phyloP scores from a whole-genome alignment of 805 yeast species.

The Candida methanosorbosa region DNA sequence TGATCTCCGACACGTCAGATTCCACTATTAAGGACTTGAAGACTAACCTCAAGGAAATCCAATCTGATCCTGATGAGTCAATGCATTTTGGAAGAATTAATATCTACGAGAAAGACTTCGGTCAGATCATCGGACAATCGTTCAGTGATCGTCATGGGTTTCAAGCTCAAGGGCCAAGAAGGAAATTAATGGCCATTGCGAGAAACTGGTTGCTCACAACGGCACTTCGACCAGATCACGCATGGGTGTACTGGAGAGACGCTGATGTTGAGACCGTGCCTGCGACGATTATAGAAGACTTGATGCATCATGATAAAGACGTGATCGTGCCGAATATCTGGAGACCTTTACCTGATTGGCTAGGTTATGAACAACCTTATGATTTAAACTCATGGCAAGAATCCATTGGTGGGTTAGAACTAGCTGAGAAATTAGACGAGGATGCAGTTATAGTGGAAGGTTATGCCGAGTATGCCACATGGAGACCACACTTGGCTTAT shows the following conservation, averaged over 20 bases:
- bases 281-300: slow-evolving; percentile 71
- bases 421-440: slow-evolving; percentile 71
- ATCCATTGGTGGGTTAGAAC: slow-evolving; percentile 63
- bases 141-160: slow-evolving; percentile 89
- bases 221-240: slow-evolving; percentile 80
- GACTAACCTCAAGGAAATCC: slow-evolving; percentile 51
- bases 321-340: slow-evolving; percentile 90
- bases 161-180: slow-evolving; percentile 87
- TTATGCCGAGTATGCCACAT: slow-evolving; percentile 89
- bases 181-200: slow-evolving; percentile 91
- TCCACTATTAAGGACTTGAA: slow-evolving; percentile 67
- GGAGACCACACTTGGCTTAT: slow-evolving; percentile 95
- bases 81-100: slow-evolving; percentile 74
- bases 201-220: slow-evolving; percentile 85
- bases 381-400: slow-evolving; percentile 81
- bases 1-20: slow-evolving; percentile 88
- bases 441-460: slow-evolving; percentile 97
- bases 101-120: slow-evolving; percentile 84
- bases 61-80: slow-evolving; percentile 48
- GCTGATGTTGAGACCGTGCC: slow-evolving; percentile 89
- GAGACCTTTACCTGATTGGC: slow-evolving; percentile 80
- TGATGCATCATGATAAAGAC: slow-evolving; percentile 82
- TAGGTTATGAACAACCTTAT: slow-evolving; percentile 73
- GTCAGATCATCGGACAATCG: slow-evolving; percentile 84
- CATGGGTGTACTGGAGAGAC: slow-evolving; percentile 96